Base-by-base conservation (phyloP, 2,329 filamentous ascomycete genomes). In the Triangularia verruculosa region DNA sequence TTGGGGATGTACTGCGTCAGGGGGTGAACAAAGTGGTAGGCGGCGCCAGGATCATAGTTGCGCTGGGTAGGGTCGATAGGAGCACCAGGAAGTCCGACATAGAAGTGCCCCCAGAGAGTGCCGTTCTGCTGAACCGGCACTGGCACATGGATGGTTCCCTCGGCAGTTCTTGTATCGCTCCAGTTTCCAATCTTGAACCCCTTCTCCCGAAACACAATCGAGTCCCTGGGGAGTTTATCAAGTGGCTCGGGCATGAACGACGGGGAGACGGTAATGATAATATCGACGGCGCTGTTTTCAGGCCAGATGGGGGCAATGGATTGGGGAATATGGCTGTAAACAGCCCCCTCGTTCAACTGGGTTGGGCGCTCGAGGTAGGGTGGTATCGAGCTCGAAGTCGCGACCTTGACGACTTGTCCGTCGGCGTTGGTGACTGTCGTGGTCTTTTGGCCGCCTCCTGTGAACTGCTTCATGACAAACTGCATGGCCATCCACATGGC, bases 61-160 rank as follows among this genome's bases (percentile, higher is more conserved):
- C 86, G 80, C 62, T 86, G 83, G 9, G 83, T 83, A 2, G 94
- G 94, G 72, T 98, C 94, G 30, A 97, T 79, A 62, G 85, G 82
- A 64, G 86, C 85, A 60, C 93, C 94, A 9, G 87, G 79, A 68
- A 96, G 85, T 11, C 87, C 92, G 65, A 98, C 81, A 72, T 93
- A 97, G 77, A 98, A 96, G 76, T 99, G 95, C 2, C 91, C 94
- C 88, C 92, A 97, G 9, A 99, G 84, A 1, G 94, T 97, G 32
- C 92, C 93, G 74, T 98, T 98, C 69, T 93, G 84, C 80, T 97
- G 93, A 0, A 96, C 93, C 51, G 86, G 82, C 66, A 82, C 81
- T 2, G 95, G 94, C 3, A 98, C 87, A 2, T 82, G 78, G 73
- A 99, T 92, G 39, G 82, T 88, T 6, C 90, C 91, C 69, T 94